Evolutionary conservation across 192 early-diverging fungal species (phyloP), one percentile per base, ranked within the genome.

Genomic region (Powellomyces hirtus): DNA sequence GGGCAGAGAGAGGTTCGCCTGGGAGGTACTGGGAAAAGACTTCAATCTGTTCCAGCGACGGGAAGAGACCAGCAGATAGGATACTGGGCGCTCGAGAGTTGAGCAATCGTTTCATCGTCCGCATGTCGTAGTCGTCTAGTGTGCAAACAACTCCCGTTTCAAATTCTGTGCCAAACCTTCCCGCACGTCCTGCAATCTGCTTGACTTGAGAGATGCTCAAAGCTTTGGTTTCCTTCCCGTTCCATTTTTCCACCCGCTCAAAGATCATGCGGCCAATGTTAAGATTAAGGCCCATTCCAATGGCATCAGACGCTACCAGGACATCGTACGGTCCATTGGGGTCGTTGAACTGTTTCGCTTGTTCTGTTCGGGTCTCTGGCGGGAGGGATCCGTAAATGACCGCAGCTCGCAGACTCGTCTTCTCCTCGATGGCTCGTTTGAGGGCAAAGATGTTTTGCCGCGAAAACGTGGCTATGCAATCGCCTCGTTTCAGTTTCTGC

Each of bases 221-320:
- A 2, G 67, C 66, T 8, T 63, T 62, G 2, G 75, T 53, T 2
- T 59, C 52, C 11, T 70, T 63, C 34, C 96, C 94, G 75, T 98
- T 84, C 44, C 80, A 97, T 75, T 98, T 98, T 42, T 77, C 62
- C 18, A 93, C 56, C 0, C 82, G 71, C 42, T 88, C 87, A 72
- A 98, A 96, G 20, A 97, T 83, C 33, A 98, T 84, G 18, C 96
- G 88, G 8, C 89, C 86, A 64, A 98, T 97, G 49, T 93, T 92
- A 31, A 98, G 66, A 73, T 98, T 98, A 11, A 96, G 80, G 0
- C 96, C 96, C 96, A 98, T 98, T 26, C 96, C 96, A 50, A 98
- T 86, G 0, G 96, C 96, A 79, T 98, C 96, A 61, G 91, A 92
- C 4, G 96, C 94, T 14, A 98, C 91, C 22, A 98, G 75, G 4